Conservation (phyloP, 192 early-diverging fungal genomes). For the Entomortierella chlamydospora region DNA sequence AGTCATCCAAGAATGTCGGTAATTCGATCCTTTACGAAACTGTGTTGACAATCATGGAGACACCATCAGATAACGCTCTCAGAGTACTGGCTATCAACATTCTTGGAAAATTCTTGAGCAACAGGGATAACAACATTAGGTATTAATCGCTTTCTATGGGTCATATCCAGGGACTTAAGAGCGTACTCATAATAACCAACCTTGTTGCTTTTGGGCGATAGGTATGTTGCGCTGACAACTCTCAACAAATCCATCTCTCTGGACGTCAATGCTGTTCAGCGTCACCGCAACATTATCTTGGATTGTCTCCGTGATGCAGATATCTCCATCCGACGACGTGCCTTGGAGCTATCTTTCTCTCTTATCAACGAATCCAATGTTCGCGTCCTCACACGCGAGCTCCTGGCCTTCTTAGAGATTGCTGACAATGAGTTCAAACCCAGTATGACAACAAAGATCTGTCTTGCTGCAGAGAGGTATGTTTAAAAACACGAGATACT, state of each 20-base stretch:
- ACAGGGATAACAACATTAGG: constrained; percentile 98
- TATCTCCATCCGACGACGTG: constrained; percentile 95
- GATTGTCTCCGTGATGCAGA: constrained; percentile 96
- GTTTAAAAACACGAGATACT: neutral
- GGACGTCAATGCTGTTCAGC: constrained; percentile 95
- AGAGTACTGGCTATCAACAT: constrained; percentile 98
- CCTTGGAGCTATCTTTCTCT: constrained; percentile 95
- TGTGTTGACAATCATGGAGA: constrained; percentile 96
- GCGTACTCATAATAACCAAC: neutral
- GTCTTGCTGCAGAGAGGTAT: constrained; percentile 87
- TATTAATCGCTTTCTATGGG: constrained; percentile 29
- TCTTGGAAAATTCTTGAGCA: constrained; percentile 94
- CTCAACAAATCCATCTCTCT: constrained; percentile 89
- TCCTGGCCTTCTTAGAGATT: constrained; percentile 92
- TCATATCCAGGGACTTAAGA: neutral
- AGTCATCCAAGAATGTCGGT: constrained; percentile 95
- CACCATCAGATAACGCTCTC: constrained; percentile 89
- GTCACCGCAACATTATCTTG: constrained; percentile 95
- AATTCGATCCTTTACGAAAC: constrained; percentile 98
- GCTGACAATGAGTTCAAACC: constrained; percentile 91
- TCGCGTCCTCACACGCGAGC: constrained; percentile 90
- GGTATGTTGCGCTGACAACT: constrained; percentile 98
- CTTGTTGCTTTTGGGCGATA: constrained; percentile 15
- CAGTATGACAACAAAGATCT: constrained; percentile 91
- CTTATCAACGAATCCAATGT: constrained; percentile 95